Base-by-base conservation (phyloP, 176 grass and related monocot species). In the Tillandsia leiboldiana region DNA sequence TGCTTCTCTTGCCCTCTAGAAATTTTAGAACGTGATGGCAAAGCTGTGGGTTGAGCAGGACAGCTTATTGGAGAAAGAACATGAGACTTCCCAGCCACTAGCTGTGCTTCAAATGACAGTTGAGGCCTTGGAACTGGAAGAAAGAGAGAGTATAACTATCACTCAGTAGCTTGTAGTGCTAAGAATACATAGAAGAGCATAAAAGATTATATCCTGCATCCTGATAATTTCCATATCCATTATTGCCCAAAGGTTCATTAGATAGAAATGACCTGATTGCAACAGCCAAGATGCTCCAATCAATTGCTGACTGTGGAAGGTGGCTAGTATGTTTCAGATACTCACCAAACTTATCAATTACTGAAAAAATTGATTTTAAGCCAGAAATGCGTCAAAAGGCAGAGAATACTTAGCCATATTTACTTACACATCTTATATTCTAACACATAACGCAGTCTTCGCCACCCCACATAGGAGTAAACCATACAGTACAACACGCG, bases 51-150 rank as follows among this genome's bases (percentile, higher is more conserved):
- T 2, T 69, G 53, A 17, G 48, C 69, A 42, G 89, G 89, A 52
- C 82, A 99, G 78, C 74, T 88, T 72, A 93, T 67, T 70, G 82
- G 69, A 75, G 89, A 77, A 64, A 99, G 72, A 77, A 66, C 57
- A 70, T 93, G 84, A 83, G 84, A 93, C 68, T 84, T 87, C 72
- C 94, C 94, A 65, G 83, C 74, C 67, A 99, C 94, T 68, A 99
- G 70, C 78, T 99, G 94, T 64, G 90, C 89, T 86, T 99, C 94
- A 73, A 99, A 93, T 9, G 77, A 80, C 33, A 99, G 53, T 80
- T 99, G 89, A 79, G 94, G 87, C 49, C 86, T 89, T 73, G 89
- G 94, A 83, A 99, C 94, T 99, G 80, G 70, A 58, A 61, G 63
- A 48, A n/a, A 82, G 66, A 26, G 66, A 26, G 49, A 63, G 73